Percentiles rank a stretch among this genome's conserved stretches.
Evolutionary conservation across 345 rosid genomes (phyloP).

Genomic region (Melaleuca quinquenervia): DNA sequence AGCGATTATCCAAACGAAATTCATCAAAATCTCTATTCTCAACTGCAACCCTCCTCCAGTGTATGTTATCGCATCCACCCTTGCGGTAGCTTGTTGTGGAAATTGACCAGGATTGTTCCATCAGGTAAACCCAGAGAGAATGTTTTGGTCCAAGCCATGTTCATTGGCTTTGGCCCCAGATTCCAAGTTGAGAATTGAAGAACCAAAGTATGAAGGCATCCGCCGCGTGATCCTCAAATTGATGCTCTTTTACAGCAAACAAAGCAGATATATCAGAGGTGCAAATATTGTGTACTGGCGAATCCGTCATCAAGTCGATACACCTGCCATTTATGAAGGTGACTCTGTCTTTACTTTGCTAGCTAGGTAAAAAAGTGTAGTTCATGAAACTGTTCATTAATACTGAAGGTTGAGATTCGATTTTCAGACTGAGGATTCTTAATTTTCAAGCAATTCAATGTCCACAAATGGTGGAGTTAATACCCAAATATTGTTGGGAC

Average conservation of each 20-base stretch:
- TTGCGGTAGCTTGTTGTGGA: neutral
- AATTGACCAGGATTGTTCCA: neutral
- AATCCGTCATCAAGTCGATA: constrained; percentile 59
- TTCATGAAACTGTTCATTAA: neutral
- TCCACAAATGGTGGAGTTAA: neutral
- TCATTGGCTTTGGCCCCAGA: constrained; percentile 70
- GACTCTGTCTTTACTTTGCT: neutral
- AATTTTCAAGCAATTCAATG: neutral
- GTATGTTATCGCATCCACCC: neutral
- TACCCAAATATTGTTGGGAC: neutral
- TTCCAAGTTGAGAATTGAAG: constrained; percentile 66
- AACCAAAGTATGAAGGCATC: constrained; percentile 62
- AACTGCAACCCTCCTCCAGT: neutral
- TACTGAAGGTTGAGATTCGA: neutral
- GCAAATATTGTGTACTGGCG: constrained; percentile 73
- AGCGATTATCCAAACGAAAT: neutral
- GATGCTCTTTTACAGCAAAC: constrained; percentile 78
- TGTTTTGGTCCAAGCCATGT: constrained; percentile 81
- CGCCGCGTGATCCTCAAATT: constrained; percentile 45
- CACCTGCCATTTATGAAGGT: constrained; percentile 45
- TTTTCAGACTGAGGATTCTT: neutral
- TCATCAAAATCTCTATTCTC: neutral
- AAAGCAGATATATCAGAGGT: constrained; percentile 76
- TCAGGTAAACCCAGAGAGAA: constrained; percentile 62
- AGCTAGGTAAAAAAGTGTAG: neutral